Base-by-base conservation (phyloP, 768 basidiomycete species). In the Pleurotus cornucopiae region DNA sequence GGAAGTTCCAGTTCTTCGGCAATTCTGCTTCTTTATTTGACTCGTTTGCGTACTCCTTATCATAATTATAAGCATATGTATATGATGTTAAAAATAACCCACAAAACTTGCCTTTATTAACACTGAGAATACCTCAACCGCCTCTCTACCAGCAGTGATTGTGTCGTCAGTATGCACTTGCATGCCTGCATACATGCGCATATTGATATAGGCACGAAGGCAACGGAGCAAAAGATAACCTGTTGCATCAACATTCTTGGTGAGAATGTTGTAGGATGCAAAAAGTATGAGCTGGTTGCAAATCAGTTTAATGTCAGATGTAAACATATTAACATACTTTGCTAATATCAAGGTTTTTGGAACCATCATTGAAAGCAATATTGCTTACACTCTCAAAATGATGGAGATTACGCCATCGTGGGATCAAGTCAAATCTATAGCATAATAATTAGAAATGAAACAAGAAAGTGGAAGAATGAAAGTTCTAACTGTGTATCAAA, bases 101-200 rank as follows among this genome's bases (percentile, higher is more conserved):
- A 6, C 5, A 30, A 20, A 20, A 20, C 26, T 30, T 6, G 2
- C 71, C 54, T 67, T 40, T 3, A 73, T 49, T 5, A 56, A 30
- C 0, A 11, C 25, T 13, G 60, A 58, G 46, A 67, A 71, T 1
- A 9, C 34, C 2, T 54, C 4, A 0, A 69, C 49, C 37, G 61
- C 66, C 6, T 49, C 45, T 25, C 46, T 20, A 2, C 67, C 67
- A 12, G 48, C 58, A 4, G 6, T 21, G 45, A 73, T 54, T 1
- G 69, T 72, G 0, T 58, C 52, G 1, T 64, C 58, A 0, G 69
- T 71, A 37, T 75, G 73, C 20, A 71, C 60, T 18, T 72, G 66
- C 0, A 75, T 54, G 0, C 62, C 60, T 2, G 66, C 16, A 46
- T 61, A 69, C 52, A 69, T 65, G 40, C 71, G 64, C 2, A 74